Percentiles rank a stretch among this genome's conserved stretches.
Evolutionary conservation across 768 basidiomycete genomes (phyloP).

Genomic region (Leccinum arenicola): DNA sequence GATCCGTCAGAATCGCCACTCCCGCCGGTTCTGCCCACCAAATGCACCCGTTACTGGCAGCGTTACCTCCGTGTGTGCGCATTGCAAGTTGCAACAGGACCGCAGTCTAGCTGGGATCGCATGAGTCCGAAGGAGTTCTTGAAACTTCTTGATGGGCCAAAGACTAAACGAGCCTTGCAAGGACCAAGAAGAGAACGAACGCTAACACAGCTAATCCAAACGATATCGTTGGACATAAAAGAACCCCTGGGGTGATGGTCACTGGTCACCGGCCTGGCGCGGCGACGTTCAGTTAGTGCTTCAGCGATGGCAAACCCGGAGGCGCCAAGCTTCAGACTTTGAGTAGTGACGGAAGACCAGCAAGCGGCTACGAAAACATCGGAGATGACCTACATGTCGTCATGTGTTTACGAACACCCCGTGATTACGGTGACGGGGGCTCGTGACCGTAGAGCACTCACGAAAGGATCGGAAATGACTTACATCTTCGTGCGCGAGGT

Average conservation of each 20-base stretch:
- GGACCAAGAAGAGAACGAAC: neutral
- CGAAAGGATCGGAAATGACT: neutral
- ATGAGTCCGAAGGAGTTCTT: neutral
- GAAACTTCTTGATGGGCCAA: neutral
- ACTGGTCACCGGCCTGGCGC: neutral
- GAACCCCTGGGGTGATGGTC: neutral
- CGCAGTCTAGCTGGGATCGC: conserved; percentile 21
- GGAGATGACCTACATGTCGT: neutral
- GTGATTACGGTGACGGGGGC: neutral
- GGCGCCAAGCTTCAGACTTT: neutral
- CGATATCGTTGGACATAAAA: neutral
- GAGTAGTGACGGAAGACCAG: neutral
- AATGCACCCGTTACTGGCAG: neutral
- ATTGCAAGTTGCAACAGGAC: neutral
- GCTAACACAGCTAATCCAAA: neutral
- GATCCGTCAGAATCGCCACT: neutral
- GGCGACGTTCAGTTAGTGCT: neutral
- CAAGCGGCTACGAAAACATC: neutral
- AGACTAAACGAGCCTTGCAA: neutral
- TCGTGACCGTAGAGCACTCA: neutral
- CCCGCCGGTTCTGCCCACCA: neutral
- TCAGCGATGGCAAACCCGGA: neutral
- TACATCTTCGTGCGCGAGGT: neutral
- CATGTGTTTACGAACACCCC: neutral
- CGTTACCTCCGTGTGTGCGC: neutral